Evolutionary conservation across 805 yeast species (phyloP).

Genomic region (Teunomyces barrocoloradensis): DNA sequence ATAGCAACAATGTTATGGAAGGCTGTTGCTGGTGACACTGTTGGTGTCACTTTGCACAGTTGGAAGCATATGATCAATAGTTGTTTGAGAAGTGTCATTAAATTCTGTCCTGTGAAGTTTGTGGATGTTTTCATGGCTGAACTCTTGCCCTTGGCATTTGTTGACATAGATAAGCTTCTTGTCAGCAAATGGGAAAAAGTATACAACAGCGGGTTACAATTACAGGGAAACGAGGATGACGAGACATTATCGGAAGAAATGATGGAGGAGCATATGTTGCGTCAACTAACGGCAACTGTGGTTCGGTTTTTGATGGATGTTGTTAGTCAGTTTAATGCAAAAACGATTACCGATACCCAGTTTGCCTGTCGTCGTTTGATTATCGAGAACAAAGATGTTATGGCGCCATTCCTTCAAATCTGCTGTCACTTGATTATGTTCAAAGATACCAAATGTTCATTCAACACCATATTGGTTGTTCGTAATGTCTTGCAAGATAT

Average conservation of each 20-base stretch:
- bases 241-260: conserved; percentile 92
- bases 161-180: conserved; percentile 70
- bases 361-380: conserved; percentile 64
- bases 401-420: conserved; percentile 76
- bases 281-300: conserved; percentile 91
- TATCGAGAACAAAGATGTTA: conserved; percentile 57
- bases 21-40: conserved; percentile 80
- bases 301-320: conserved; percentile 84
- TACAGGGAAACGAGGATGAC: conserved; percentile 64
- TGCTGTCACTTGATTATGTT: conserved; percentile 75
- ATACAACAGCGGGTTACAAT: conserved; percentile 53
- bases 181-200: conserved; percentile 74
- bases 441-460: conserved; percentile 89
- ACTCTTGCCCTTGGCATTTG: conserved; percentile 73
- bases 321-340: conserved; percentile 71
- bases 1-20: conserved; percentile 76
- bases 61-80: conserved; percentile 97
- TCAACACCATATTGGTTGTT: conserved; percentile 80
- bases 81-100: conserved; percentile 80
- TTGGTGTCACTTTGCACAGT: conserved; percentile 89
- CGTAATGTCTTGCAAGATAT: conserved; percentile 71
- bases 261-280: conserved; percentile 93
- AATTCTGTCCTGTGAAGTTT: conserved; percentile 77
- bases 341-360: conserved; percentile 56
- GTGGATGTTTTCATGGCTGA: conserved; percentile 70